A percentile compares a stretch with the other conserved stretches of the same genome.
Evolutionary conservation across 345 rosid species (phyloP).

Genomic region (Luvunga scandens): DNA sequence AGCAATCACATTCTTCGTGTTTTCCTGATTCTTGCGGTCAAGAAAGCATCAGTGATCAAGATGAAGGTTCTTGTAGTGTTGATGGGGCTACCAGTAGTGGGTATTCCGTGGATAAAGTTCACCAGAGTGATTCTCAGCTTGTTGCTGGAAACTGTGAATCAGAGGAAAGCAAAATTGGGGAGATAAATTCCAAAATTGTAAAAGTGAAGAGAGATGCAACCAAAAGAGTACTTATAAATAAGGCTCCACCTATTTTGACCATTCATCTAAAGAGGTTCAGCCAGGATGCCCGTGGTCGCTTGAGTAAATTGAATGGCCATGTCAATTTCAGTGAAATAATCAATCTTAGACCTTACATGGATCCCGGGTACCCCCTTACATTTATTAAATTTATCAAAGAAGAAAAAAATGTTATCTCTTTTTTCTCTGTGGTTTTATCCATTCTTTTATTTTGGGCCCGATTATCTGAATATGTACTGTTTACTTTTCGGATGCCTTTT

Average conservation of each 20-base stretch:
- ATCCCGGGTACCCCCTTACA: constrained; percentile 58
- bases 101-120: constrained; percentile 21
- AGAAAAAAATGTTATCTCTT: neutral
- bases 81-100: constrained; percentile 30
- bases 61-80: constrained; percentile 25
- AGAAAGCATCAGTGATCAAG: constrained; percentile 35
- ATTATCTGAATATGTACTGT: neutral
- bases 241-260: constrained; percentile 78
- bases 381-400: neutral
- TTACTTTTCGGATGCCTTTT: constrained; percentile 5
- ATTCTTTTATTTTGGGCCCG: neutral
- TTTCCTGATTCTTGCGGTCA: constrained; percentile 21
- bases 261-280: constrained; percentile 92
- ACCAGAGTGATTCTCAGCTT: constrained; percentile 22
- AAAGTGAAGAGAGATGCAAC: constrained; percentile 91
- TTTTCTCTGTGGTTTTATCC: neutral
- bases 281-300: constrained; percentile 93
- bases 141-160: constrained; percentile 36
- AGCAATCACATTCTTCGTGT: constrained; percentile 28
- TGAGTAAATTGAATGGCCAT: constrained; percentile 90
- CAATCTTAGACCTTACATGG: constrained; percentile 75
- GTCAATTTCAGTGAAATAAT: constrained; percentile 67
- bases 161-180: constrained; percentile 43
- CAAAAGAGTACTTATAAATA: constrained; percentile 71
- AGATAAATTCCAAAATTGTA: constrained; percentile 33